Percentiles rank a stretch among this genome's conserved stretches.
Evolutionary conservation across 345 rosid genomes (phyloP).

Genomic region (Hirschfeldia incana): DNA sequence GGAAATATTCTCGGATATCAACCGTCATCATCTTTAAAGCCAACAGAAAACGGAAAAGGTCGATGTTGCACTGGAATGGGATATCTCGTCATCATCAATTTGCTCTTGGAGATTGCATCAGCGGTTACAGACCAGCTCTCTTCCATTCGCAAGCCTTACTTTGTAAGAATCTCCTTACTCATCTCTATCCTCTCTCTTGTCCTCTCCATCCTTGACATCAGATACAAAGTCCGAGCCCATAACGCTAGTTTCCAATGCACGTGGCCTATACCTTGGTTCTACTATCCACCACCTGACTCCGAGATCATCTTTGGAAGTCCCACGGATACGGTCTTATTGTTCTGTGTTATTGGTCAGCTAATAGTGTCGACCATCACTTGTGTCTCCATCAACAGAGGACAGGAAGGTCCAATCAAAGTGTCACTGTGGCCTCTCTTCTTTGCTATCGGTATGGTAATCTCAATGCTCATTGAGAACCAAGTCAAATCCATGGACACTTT

Average conservation of each 20-base stretch:
- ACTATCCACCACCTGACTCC: conserved; percentile 5
- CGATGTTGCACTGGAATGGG: background rate
- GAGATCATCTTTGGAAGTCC: background rate
- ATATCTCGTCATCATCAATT: background rate
- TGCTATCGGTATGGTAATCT: conserved; percentile 1
- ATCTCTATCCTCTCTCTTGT: conserved; percentile 2
- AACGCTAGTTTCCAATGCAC: conserved; percentile 13
- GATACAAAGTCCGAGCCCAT: background rate
- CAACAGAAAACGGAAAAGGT: background rate
- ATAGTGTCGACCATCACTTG: background rate
- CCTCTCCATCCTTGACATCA: conserved; percentile 8
- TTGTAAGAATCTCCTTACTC: background rate
- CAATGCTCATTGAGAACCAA: too few species aligned
- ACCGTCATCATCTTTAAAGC: too few species aligned
- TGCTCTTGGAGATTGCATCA: conserved; percentile 14
- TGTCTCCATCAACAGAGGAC: background rate
- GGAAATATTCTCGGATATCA: too few species aligned
- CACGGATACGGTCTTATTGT: background rate
- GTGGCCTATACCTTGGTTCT: conserved; percentile 28
- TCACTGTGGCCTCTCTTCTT: conserved; percentile 19
- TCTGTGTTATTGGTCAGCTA: conserved; percentile 5
- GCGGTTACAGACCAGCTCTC: conserved; percentile 12
- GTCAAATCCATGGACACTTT: too few species aligned
- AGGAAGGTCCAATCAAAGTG: background rate
- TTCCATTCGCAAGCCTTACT: conserved; percentile 6